Evolutionary conservation across 2,329 filamentous ascomycete species (phyloP).

Genomic region (Xylaria arbuscula): DNA sequence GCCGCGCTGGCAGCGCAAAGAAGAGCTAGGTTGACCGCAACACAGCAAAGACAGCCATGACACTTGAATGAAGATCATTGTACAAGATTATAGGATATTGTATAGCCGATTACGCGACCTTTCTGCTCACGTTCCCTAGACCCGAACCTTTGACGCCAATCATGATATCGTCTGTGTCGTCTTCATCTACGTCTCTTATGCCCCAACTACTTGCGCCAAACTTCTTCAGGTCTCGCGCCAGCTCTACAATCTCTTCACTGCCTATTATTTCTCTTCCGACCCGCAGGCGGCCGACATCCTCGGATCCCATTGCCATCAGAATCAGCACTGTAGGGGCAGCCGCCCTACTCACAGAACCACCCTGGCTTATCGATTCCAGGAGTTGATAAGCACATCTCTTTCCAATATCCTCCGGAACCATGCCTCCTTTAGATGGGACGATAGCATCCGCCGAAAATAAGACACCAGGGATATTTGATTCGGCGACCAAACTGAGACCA

Average conservation of each 20-base stretch:
- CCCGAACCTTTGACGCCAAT: conserved; percentile 93
- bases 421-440: conserved; percentile 79
- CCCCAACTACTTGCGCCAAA: conserved; percentile 95
- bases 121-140: conserved; percentile 93
- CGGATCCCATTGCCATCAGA: conserved; percentile 97
- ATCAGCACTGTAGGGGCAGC: conserved; percentile 81
- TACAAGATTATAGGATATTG: conserved; percentile 47
- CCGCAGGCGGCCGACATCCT: conserved; percentile 89
- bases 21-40: conserved; percentile 51
- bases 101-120: conserved; percentile 69
- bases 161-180: conserved; percentile 78
- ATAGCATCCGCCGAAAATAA: conserved; percentile 88
- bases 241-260: conserved; percentile 79
- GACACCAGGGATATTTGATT: conserved; percentile 83
- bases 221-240: conserved; percentile 86
- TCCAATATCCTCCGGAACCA: conserved; percentile 90
- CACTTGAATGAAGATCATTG: conserved; percentile 38
- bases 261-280: conserved; percentile 85
- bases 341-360: conserved; percentile 81
- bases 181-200: conserved; percentile 76
- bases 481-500: conserved; percentile 88
- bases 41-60: conserved; percentile 45
- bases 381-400: conserved; percentile 89
- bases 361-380: conserved; percentile 82
- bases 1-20: conserved; percentile 63